phyloP scores from a whole-genome alignment of 2,329 filamentous ascomycete species.

The Arthrinium phaeospermum region DNA sequence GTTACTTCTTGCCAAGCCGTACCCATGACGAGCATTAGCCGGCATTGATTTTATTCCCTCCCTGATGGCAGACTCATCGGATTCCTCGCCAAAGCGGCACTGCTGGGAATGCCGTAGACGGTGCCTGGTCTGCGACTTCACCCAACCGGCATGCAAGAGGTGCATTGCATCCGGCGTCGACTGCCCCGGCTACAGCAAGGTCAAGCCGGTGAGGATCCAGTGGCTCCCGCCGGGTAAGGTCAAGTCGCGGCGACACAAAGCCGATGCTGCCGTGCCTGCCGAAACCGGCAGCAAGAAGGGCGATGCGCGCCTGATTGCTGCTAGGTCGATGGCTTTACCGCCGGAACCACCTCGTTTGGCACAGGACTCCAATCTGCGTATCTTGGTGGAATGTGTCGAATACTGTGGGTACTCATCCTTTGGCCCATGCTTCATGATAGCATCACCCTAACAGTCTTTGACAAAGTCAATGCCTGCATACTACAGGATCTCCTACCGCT shows the following conservation, averaged over 20 bases:
- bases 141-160: slow-evolving; percentile 34
- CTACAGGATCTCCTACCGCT: slow-evolving; percentile 33
- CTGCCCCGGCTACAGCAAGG: slow-evolving; percentile 37
- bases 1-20: background rate
- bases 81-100: slow-evolving; percentile 27
- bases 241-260: slow-evolving; percentile 26
- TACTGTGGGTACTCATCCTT: slow-evolving; percentile 30
- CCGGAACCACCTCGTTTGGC: background rate
- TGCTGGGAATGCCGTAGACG: slow-evolving; percentile 40
- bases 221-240: slow-evolving; percentile 35
- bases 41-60: background rate
- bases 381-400: slow-evolving; percentile 30
- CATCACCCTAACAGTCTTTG: background rate
- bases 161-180: slow-evolving; percentile 31
- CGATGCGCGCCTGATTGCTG: background rate
- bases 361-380: slow-evolving; percentile 23
- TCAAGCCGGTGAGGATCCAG: slow-evolving; percentile 30
- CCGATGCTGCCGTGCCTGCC: background rate
- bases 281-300: background rate
- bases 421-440: background rate
- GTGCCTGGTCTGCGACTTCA: slow-evolving; percentile 37
- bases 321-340: background rate
- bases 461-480: slow-evolving; percentile 38
- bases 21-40: background rate
- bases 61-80: background rate